Evolutionary conservation across 768 basidiomycete species (phyloP), one percentile per base, ranked within the genome.

Genomic region (Megacollybia marginata): DNA sequence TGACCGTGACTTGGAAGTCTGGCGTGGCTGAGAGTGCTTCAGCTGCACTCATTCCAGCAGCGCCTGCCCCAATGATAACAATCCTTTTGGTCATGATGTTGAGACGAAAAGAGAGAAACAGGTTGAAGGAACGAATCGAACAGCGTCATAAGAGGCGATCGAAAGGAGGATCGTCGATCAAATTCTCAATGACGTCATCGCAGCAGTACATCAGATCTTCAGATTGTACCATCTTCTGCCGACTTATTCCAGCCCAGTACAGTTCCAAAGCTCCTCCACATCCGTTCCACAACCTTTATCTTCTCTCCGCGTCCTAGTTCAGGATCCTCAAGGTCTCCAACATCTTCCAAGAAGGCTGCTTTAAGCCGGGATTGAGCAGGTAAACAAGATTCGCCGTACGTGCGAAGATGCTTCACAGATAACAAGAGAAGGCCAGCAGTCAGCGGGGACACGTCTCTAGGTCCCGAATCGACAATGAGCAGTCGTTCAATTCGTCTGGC

Each of bases 181-280:
- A n/a, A n/a, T n/a, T n/a, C n/a, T n/a, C n/a, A 6, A 28, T 28
- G 23, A 28, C 23, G 8, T 40, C 38, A 44, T 44, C n/a, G 5
- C 5, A 3, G 11, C 44, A 16, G n/a, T 44, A 44, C 4, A 11
- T 44, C 18, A 11, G n/a, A n/a, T 44, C 9, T 44, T 13, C 44
- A 33, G 32, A 32, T 6, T 10, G 44, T 4, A 15, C 53, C 50
- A 33, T 56, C 55, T 6, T 45, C 55, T 46, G 55, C 58, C 42
- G 61, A 55, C 33, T 45, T 52, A n/a, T 60, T 67, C 87, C 83
- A 92, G 16, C 78, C 83, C 16, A 88, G 70, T n/a, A 71, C 68
- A 7, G 57, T 65, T 1, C 85, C 85, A 91, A 92, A 97, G 49
- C 80, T 81, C 57, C 85, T 79, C 90, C 92, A 92, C 82, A 95